These are phyloP conservation scores for Chalaropsis thielavioides DNA, from an alignment of 2,329 filamentous ascomycete genomes.

Conservation along the genomic window DNA sequence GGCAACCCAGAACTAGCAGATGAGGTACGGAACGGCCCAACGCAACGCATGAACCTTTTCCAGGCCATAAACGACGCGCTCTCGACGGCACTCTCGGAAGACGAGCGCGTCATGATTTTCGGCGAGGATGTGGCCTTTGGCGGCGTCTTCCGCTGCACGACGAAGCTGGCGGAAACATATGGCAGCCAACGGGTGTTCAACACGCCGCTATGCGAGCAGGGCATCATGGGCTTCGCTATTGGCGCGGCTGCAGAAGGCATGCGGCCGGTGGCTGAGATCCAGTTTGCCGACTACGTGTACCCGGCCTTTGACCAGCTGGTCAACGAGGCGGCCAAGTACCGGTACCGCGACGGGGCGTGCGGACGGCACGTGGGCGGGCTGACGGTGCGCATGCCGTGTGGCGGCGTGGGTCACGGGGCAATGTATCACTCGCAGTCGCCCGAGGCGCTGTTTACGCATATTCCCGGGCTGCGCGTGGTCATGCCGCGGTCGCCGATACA, in stretches of 20 bases:
- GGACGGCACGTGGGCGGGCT: constrained; percentile 56
- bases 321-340: constrained; percentile 80
- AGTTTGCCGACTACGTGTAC: constrained; percentile 90
- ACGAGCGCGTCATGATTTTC: constrained; percentile 80
- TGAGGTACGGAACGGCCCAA: constrained; percentile 50
- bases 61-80: constrained; percentile 87
- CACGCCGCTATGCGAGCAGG: constrained; percentile 85
- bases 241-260: constrained; percentile 82
- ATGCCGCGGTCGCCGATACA: constrained; percentile 75
- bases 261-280: constrained; percentile 85
- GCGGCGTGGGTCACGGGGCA: constrained; percentile 77
- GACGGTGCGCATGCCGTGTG: constrained; percentile 80
- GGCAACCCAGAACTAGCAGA: constrained; percentile 55
- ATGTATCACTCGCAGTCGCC: constrained; percentile 83
- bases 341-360: constrained; percentile 54
- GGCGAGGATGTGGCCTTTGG: constrained; percentile 96
- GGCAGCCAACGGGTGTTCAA: constrained; percentile 88
- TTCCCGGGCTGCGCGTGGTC: constrained; percentile 72
- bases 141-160: constrained; percentile 87
- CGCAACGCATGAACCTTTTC: constrained; percentile 84
- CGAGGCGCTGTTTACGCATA: constrained; percentile 74
- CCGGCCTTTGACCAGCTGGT: constrained; percentile 90
- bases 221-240: constrained; percentile 85
- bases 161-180: constrained; percentile 77
- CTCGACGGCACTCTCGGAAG: constrained; percentile 62